phyloP scores from a whole-genome alignment of 2,329 filamentous ascomycete genomes.

The Exophiala phaeomuriformis region DNA sequence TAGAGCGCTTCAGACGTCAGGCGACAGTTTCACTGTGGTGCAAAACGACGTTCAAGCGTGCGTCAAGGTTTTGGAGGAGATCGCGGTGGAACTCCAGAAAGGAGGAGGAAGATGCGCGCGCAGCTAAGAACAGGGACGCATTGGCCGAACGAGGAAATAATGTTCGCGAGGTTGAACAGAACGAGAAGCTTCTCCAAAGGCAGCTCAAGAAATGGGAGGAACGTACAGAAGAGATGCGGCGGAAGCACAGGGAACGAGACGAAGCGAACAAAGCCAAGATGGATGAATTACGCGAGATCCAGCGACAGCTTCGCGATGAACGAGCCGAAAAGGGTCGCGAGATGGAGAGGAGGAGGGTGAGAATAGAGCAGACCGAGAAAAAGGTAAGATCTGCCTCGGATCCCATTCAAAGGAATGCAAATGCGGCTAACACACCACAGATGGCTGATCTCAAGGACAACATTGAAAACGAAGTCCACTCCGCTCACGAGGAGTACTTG shows the following conservation, averaged over 20 bases:
- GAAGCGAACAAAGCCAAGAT: slow-evolving; percentile 76
- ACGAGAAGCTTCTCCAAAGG: slow-evolving; percentile 72
- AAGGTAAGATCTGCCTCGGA: slow-evolving; percentile 56
- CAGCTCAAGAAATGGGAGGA: slow-evolving; percentile 82
- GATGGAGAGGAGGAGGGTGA: slow-evolving; percentile 83
- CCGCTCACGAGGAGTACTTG: slow-evolving; percentile 85
- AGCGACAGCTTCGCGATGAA: slow-evolving; percentile 76
- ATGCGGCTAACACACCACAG: slow-evolving; percentile 43
- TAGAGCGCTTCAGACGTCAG: slow-evolving; percentile 84
- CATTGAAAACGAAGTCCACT: slow-evolving; percentile 88
- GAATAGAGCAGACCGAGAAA: slow-evolving; percentile 97
- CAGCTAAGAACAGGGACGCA: slow-evolving; percentile 74
- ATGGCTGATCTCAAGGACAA: slow-evolving; percentile 98
- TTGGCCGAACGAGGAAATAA: slow-evolving; percentile 82
- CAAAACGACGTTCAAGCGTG: slow-evolving; percentile 78
- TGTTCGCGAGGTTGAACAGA: slow-evolving; percentile 82
- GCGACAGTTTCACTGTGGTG: slow-evolving; percentile 80
- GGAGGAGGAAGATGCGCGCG: slow-evolving; percentile 78
- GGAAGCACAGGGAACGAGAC: slow-evolving; percentile 73
- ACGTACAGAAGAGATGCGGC: slow-evolving; percentile 73
- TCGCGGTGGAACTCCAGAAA: slow-evolving; percentile 78
- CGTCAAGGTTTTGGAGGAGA: slow-evolving; percentile 82
- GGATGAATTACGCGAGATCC: slow-evolving; percentile 76
- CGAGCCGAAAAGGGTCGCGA: slow-evolving; percentile 78
- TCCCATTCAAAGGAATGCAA: not conserved